Conservation (phyloP, 129 eudicot species). For the Chrysanthemum seticuspe region DNA sequence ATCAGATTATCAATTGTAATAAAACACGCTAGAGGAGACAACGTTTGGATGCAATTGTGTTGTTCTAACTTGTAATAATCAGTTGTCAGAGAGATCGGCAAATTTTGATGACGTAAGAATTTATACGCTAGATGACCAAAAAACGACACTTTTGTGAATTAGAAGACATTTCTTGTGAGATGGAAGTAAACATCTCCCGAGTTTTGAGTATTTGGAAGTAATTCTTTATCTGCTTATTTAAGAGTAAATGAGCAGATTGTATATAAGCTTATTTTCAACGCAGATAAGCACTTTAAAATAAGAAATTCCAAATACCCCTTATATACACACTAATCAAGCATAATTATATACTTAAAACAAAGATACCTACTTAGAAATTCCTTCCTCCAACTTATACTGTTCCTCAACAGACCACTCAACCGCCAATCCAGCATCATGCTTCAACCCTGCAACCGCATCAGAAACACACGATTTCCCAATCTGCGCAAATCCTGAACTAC, state of each 20-base stretch:
- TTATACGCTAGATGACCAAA: neutral
- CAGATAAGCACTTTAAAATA: no score
- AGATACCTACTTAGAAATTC: constrained; percentile 70
- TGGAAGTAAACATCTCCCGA: neutral
- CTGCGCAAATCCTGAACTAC: constrained; percentile 28
- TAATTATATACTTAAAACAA: constrained; percentile 25
- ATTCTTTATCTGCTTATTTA: no score
- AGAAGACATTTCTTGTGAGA: neutral
- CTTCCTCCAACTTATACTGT: constrained; percentile 82
- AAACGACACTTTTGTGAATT: neutral
- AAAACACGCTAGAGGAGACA: neutral
- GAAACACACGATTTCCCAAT: constrained; percentile 45
- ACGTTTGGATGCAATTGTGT: neutral
- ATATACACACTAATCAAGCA: neutral
- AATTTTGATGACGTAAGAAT: neutral
- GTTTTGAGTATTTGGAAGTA: no score
- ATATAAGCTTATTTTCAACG: no score
- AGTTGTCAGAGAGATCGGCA: neutral
- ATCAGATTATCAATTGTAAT: neutral
- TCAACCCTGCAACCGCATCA: constrained; percentile 61
- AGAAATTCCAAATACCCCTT: neutral
- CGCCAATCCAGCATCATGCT: constrained; percentile 68
- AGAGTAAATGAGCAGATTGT: no score
- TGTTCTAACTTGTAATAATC: no score
- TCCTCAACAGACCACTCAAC: constrained; percentile 89